Percentiles rank a stretch among this genome's conserved stretches.
phyloP scores from a whole-genome alignment of 179 eudicot species.

The Corrigiola litoralis region DNA sequence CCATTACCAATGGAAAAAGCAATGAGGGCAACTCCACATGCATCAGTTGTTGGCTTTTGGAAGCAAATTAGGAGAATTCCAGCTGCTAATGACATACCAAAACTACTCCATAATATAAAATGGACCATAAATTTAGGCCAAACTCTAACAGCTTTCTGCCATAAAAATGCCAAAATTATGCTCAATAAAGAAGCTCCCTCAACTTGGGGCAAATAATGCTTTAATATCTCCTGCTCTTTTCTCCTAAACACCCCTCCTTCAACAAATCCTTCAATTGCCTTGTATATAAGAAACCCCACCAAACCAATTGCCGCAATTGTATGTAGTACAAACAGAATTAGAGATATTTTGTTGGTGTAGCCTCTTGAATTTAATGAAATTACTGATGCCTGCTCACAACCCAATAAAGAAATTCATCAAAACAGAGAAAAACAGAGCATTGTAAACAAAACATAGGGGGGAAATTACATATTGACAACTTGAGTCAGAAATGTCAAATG shows the following conservation, averaged over 20 bases:
- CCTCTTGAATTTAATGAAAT: constrained; percentile 60
- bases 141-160: constrained; percentile 76
- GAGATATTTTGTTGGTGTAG: constrained; percentile 76
- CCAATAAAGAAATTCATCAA: neutral
- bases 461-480: neutral
- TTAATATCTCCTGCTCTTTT: constrained; percentile 43
- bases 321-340: constrained; percentile 62
- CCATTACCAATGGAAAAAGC: constrained; percentile 79
- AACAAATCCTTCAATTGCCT: constrained; percentile 62
- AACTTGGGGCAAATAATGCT: constrained; percentile 74
- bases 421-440: neutral
- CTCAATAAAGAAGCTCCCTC: constrained; percentile 74
- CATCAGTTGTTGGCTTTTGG: constrained; percentile 74
- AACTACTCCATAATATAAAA: constrained; percentile 82
- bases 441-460: no score
- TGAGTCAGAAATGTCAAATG: neutral
- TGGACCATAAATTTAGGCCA: constrained; percentile 85
- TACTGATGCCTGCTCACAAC: constrained; percentile 40
- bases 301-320: constrained; percentile 49
- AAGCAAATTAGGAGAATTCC: constrained; percentile 87
- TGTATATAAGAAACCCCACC: constrained; percentile 66
- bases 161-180: constrained; percentile 65
- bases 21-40: constrained; percentile 62
- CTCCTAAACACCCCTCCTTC: constrained; percentile 35
- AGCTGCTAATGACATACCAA: constrained; percentile 58